Conservation (phyloP, 139 green algal species). For the Closterium sp. region DNA sequence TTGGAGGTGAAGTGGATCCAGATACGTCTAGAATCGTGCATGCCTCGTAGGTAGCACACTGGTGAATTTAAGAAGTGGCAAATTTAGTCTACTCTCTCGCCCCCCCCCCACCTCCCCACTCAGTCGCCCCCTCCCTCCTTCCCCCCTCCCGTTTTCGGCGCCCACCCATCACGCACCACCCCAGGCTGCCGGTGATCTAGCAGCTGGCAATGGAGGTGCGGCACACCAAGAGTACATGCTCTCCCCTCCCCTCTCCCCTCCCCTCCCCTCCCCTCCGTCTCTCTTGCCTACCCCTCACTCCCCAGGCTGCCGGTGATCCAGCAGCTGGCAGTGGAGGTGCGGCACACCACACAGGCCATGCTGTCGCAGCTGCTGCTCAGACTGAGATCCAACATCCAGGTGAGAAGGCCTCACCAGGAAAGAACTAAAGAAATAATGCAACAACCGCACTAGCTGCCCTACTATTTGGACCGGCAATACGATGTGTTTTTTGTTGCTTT, state of each 20-base stretch:
- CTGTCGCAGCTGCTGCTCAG: slow-evolving; percentile 78
- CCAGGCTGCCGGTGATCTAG: slow-evolving; percentile 69
- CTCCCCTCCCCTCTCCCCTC: too few species aligned
- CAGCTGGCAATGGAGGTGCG: slow-evolving; percentile 67
- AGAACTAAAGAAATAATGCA: too few species aligned
- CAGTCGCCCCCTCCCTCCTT: neutral
- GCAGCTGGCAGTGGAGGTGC: slow-evolving; percentile 67
- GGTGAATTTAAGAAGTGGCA: too few species aligned
- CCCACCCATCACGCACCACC: neutral
- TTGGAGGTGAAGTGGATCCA: too few species aligned
- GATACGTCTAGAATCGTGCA: too few species aligned
- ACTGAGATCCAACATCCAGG: slow-evolving; percentile 64
- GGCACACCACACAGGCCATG: slow-evolving; percentile 68
- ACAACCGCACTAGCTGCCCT: too few species aligned
- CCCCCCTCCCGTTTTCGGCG: neutral
- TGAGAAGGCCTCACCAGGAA: too few species aligned
- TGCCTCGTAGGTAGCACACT: too few species aligned
- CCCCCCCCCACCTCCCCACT: too few species aligned
- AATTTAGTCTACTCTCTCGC: too few species aligned
- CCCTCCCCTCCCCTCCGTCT: neutral
- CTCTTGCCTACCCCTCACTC: neutral
- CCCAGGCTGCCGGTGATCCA: slow-evolving; percentile 69
- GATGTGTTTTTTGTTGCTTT: too few species aligned
- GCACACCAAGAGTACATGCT: slow-evolving; percentile 68
- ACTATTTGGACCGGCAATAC: too few species aligned